Percentiles rank a stretch among this genome's conserved stretches.
These are phyloP conservation scores for Cryptosporidium meleagridis DNA, from an alignment of 169 alveolate species.

Conservation along the genomic window DNA sequence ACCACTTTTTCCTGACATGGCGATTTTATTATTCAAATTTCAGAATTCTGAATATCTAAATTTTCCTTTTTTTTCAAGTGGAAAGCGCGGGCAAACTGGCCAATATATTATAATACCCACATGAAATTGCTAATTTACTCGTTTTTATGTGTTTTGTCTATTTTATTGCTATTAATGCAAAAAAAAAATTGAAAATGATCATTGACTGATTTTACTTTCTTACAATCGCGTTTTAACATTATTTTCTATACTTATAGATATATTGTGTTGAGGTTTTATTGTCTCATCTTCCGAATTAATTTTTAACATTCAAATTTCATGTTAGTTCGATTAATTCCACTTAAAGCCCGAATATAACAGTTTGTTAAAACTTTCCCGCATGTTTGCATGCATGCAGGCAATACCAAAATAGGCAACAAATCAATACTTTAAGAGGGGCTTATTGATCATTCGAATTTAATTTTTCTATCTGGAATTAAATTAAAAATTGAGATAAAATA, in stretches of 20 bases:
- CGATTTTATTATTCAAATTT: constrained; percentile 39
- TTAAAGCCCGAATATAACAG: background rate
- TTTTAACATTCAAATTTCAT: background rate
- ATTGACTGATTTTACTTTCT: background rate
- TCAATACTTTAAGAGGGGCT: background rate
- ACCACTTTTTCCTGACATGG: constrained; percentile 87
- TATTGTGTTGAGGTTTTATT: background rate
- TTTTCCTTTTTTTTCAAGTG: constrained; percentile 42
- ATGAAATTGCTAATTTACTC: constrained; percentile 11
- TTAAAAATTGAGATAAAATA: too few relatives aligned
- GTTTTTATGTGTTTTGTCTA: constrained; percentile 43
- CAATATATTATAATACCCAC: constrained; percentile 34
- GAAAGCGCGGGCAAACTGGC: constrained; percentile 64
- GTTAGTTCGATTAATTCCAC: background rate
- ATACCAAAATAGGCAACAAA: background rate
- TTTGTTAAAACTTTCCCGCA: background rate
- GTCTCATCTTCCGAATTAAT: background rate
- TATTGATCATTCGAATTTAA: too few relatives aligned
- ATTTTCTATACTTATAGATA: background rate
- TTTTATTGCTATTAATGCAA: background rate
- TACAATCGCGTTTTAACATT: background rate
- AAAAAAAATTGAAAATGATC: background rate
- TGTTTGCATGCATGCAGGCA: constrained; percentile 2
- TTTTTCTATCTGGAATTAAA: background rate
- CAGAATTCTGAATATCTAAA: constrained; percentile 17